Evolutionary conservation across 805 yeast species (phyloP), one percentile per base, ranked within the genome.

Genomic region (Schizosaccharomyces osmophilus): DNA sequence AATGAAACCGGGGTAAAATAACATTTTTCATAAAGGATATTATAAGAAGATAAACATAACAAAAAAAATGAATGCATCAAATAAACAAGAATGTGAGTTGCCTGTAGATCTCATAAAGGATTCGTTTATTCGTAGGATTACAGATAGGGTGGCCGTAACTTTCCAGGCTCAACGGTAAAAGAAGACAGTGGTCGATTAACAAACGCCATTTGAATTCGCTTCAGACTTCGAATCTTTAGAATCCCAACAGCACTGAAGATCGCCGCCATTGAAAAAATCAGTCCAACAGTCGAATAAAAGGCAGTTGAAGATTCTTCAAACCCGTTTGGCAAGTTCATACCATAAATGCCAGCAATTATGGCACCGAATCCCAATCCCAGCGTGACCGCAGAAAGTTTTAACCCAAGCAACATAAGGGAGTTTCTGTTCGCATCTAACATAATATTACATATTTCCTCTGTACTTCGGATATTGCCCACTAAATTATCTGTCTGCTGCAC

Each of bases 361-460:
- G 94, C 74, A 0, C 93, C 84, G 17, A 83, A 79, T 1, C 95
- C 95, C 67, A 89, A 74, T 3, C 95, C 83, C 43, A 93, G 73
- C 62, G 94, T 76, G 0, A 95, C 93, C 31, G 87, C 82, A 60
- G 93, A 83, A 11, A 59, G 24, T 32, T 59, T 59, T 29, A 59
- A 15, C n/a, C 29, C 55, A 9, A 39, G 26, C 36, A 88, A 70
- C 96, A 93, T 88, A 63, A 93, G 76, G 65, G 90, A 87, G 71
- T 93, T 93, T 71, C 99, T 79, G 71, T 93, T 90, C 0, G 97
- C 84, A 69, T 93, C 99, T 63, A 93, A 73, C 29, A 93, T 84
- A 65, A 93, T 89, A 68, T 88, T 88, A 63, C 89, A 88, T 67
- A 93, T 88, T 70, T 93, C 98, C 70, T 93, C 97, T 0, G 97